Conservation (phyloP, 495 filamentous ascomycete genomes). For the Trichoderma virens region DNA sequence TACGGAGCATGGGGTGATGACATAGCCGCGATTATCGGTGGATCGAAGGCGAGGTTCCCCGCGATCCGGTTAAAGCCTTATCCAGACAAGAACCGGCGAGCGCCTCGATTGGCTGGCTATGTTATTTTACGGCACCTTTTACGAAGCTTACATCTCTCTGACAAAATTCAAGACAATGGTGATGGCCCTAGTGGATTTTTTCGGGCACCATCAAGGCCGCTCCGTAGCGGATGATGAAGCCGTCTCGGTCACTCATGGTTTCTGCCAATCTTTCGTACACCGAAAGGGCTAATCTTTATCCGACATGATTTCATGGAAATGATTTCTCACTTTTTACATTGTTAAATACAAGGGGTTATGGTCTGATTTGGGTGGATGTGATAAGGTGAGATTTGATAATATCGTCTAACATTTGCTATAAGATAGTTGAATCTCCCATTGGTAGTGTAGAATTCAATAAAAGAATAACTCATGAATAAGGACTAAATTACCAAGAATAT, state of each 20-base stretch:
- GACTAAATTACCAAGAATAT: too few species aligned
- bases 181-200: too few species aligned
- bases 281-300: neutral
- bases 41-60: neutral
- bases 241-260: neutral
- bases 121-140: too few species aligned
- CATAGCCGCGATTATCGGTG: neutral
- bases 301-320: neutral
- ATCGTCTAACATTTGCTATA: too few species aligned
- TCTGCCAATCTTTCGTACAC: neutral
- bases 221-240: too few species aligned
- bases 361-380: neutral
- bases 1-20: too few species aligned
- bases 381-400: too few species aligned
- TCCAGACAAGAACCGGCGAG: neutral
- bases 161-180: neutral
- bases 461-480: too few species aligned
- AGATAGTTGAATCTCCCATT: too few species aligned
- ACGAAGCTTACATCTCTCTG: too few species aligned
- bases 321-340: neutral
- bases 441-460: too few species aligned
- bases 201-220: too few species aligned
- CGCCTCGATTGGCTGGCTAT: neutral
- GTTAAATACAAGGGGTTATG: neutral
- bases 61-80: conserved; percentile 1